A percentile compares a stretch with the other conserved stretches of the same genome.
These are phyloP conservation scores for Pyrenophora tritici-repentis DNA, from an alignment of 2,329 filamentous ascomycete species.

Conservation along the genomic window DNA sequence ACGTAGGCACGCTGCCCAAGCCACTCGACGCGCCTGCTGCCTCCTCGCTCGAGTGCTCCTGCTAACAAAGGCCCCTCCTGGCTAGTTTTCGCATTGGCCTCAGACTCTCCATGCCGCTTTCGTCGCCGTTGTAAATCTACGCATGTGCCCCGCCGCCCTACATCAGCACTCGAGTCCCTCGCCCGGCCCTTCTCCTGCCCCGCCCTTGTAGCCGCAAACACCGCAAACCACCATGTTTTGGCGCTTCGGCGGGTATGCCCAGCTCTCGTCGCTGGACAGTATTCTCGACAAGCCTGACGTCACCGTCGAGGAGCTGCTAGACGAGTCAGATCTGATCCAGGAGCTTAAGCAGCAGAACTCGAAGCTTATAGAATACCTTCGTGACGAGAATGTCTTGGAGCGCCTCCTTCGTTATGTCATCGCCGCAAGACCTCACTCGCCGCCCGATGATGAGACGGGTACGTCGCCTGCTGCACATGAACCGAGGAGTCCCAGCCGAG, in stretches of 20 bases:
- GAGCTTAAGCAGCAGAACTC: constrained; percentile 98
- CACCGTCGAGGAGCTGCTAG: constrained; percentile 90
- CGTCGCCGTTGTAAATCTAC: constrained; percentile 20
- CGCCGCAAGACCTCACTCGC: constrained; percentile 66
- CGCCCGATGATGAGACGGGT: constrained; percentile 40
- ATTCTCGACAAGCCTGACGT: constrained; percentile 96
- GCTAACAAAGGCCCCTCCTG: constrained; percentile 14
- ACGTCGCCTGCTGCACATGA: constrained; percentile 54
- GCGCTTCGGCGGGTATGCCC: constrained; percentile 98
- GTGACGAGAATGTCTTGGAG: constrained; percentile 83
- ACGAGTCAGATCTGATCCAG: constrained; percentile 94
- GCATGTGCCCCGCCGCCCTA: constrained; percentile 30
- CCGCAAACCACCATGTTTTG: constrained; percentile 83
- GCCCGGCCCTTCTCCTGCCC: constrained; percentile 33
- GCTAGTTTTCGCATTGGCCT: constrained; percentile 14
- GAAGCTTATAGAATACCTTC: constrained; percentile 93
- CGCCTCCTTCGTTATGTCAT: constrained; percentile 89
- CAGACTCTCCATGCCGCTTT: constrained; percentile 22
- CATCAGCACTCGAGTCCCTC: constrained; percentile 35
- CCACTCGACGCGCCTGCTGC: constrained; percentile 17
- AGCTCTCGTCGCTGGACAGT: constrained; percentile 93
- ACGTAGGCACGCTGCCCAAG: constrained; percentile 20
- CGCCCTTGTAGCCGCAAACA: constrained; percentile 32
- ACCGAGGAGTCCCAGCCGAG: constrained; percentile 35
- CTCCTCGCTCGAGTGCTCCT: constrained; percentile 13